These are phyloP conservation scores for Russula virescens DNA, from an alignment of 768 basidiomycete species.

Conservation along the genomic window DNA sequence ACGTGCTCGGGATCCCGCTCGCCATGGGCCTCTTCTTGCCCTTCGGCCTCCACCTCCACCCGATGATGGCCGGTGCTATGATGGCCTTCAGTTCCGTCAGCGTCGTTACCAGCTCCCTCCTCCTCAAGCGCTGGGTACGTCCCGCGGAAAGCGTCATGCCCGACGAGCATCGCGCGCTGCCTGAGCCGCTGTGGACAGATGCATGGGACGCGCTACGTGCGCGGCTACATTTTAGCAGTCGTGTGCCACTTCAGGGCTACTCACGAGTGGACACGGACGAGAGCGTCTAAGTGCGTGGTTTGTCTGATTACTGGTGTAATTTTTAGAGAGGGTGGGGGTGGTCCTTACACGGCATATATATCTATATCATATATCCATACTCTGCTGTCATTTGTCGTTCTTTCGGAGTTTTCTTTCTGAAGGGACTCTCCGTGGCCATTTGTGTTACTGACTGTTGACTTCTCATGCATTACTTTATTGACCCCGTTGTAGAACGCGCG, in stretches of 20 bases:
- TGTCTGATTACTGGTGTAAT: not conserved
- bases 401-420: not conserved
- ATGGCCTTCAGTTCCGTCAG: constrained; percentile 98
- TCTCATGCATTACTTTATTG: too few species aligned
- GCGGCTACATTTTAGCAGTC: constrained; percentile 37
- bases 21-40: constrained; percentile 98
- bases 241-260: constrained; percentile 48
- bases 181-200: constrained; percentile 38
- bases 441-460: too few species aligned
- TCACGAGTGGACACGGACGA: constrained; percentile 65
- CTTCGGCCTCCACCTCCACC: constrained; percentile 86
- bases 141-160: constrained; percentile 68
- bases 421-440: too few species aligned
- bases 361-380: not conserved
- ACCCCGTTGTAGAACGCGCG: too few species aligned
- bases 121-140: constrained; percentile 78
- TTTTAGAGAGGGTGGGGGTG: not conserved
- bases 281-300: constrained; percentile 24
- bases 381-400: not conserved
- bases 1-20: constrained; percentile 87
- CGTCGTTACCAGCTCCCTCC: constrained; percentile 86
- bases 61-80: constrained; percentile 97
- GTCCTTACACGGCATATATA: not conserved
- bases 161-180: constrained; percentile 36
- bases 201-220: constrained; percentile 41